Conservation (phyloP, 1,284 basidiomycete genomes). For the Bondarzewia mesenterica region DNA sequence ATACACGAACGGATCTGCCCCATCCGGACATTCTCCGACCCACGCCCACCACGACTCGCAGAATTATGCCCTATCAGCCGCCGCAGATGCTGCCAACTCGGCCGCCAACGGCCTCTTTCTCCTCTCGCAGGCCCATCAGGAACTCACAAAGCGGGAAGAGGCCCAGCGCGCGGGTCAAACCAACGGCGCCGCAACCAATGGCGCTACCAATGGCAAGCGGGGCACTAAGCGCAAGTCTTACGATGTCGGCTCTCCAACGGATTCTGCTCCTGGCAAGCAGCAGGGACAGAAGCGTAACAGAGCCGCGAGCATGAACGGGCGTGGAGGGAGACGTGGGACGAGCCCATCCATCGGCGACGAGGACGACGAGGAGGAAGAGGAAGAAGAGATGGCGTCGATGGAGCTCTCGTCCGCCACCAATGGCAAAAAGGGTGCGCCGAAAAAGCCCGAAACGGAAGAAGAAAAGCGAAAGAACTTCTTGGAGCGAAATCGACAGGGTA, state of each 20-base stretch:
- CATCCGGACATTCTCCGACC: conserved; percentile 22
- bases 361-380: conserved; percentile 44
- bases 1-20: conserved; percentile 23
- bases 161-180: conserved; percentile 35
- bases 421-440: conserved; percentile 27
- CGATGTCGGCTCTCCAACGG: conserved; percentile 25
- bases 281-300: conserved; percentile 34
- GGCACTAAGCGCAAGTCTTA: conserved; percentile 63
- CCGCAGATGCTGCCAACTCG: conserved; percentile 41
- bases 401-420: conserved; percentile 18
- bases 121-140: conserved; percentile 89
- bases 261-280: conserved; percentile 25
- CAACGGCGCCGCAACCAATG: conserved; percentile 11
- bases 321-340: conserved; percentile 14
- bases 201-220: conserved; percentile 30
- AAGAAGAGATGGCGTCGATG: conserved; percentile 34
- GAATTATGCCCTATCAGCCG: conserved; percentile 32
- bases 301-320: conserved; percentile 4
- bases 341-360: conserved; percentile 24
- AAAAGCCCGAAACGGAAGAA: conserved; percentile 90
- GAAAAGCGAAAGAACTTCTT: conserved; percentile 93
- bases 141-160: conserved; percentile 92
- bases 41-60: conserved; percentile 17
- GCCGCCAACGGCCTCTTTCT: conserved; percentile 91
- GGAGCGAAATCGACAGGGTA: conserved; percentile 91